phyloP scores from a whole-genome alignment of 352 stramenopile species.

The Globisporangium rhizosaccharum region DNA sequence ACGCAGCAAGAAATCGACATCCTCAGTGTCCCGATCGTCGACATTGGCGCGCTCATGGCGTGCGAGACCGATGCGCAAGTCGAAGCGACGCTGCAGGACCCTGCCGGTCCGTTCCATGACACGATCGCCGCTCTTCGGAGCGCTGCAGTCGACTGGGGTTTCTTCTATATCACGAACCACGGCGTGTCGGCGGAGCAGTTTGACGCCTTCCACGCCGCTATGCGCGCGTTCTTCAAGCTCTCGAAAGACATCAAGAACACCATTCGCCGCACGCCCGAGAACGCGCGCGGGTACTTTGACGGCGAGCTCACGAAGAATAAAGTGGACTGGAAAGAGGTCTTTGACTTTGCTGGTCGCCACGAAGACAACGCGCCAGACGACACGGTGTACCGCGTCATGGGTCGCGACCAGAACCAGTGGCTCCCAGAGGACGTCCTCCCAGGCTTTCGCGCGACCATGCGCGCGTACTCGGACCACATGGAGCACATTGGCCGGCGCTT shows the following conservation, averaged over 20 bases:
- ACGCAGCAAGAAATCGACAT: too few species aligned
- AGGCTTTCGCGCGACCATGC: slow-evolving; percentile 48
- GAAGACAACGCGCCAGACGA: slow-evolving; percentile 39
- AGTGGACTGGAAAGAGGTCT: slow-evolving; percentile 88
- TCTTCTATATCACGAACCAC: slow-evolving; percentile 92
- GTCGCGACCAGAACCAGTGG: slow-evolving; percentile 87
- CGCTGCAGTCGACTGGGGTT: slow-evolving; percentile 82
- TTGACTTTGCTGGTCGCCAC: slow-evolving; percentile 58
- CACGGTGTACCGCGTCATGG: slow-evolving; percentile 47
- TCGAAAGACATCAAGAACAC: slow-evolving; percentile 44
- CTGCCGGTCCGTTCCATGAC: slow-evolving; percentile 13
- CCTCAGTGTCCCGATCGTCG: slow-evolving; percentile 33
- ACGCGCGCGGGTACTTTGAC: slow-evolving; percentile 91
- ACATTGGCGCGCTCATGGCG: slow-evolving; percentile 45
- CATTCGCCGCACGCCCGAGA: slow-evolving; percentile 66
- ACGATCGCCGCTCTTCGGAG: slow-evolving; percentile 38
- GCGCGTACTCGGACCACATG: slow-evolving; percentile 41
- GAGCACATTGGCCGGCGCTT: slow-evolving; percentile 46
- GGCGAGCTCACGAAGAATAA: slow-evolving; percentile 93
- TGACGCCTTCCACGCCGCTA: slow-evolving; percentile 51
- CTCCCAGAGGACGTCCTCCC: slow-evolving; percentile 34
- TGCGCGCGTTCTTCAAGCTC: slow-evolving; percentile 82
- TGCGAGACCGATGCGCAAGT: slow-evolving; percentile 29
- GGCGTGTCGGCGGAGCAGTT: slow-evolving; percentile 59
- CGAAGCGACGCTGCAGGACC: slow-evolving; percentile 15